Evolutionary conservation across 108 stramenopile genomes (phyloP).

Genomic region (Phaeodactylum tricornutum): DNA sequence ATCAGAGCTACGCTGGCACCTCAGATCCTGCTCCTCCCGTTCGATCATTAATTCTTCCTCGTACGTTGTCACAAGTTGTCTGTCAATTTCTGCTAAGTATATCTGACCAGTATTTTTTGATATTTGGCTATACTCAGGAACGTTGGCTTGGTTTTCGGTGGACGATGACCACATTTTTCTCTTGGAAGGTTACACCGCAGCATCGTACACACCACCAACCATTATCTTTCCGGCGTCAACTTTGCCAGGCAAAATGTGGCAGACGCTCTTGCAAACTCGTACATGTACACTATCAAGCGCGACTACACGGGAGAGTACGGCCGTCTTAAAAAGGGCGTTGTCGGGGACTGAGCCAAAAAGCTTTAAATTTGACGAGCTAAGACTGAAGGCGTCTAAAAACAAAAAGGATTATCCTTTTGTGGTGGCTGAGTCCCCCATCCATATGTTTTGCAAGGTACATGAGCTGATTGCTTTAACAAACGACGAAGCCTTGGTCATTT

Average conservation of each 20-base stretch:
- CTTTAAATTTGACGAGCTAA: conserved; percentile 3
- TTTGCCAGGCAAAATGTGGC: neutral
- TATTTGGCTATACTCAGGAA: neutral
- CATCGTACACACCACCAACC: conserved; percentile 1
- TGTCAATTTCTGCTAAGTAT: no score
- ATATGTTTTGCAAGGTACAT: conserved; percentile 5
- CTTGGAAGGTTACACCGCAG: conserved; percentile 1
- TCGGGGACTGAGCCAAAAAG: neutral
- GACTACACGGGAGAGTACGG: neutral
- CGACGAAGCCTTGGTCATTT: conserved; percentile 5
- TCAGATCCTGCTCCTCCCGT: no score
- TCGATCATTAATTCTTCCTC: no score
- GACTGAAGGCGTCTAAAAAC: neutral
- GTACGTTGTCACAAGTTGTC: no score
- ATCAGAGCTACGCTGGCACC: no score
- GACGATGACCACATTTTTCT: neutral
- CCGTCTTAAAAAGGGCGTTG: neutral
- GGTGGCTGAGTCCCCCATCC: conserved; percentile 5
- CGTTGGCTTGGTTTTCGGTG: conserved; percentile 1
- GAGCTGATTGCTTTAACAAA: neutral
- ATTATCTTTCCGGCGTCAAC: conserved; percentile 4
- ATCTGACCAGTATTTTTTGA: no score
- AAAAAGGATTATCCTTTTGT: conserved; percentile 4
- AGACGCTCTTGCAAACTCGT: neutral
- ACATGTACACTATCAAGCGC: conserved; percentile 1